phyloP scores from a whole-genome alignment of 441 rosid genomes.

The Theobroma grandiflorum region DNA sequence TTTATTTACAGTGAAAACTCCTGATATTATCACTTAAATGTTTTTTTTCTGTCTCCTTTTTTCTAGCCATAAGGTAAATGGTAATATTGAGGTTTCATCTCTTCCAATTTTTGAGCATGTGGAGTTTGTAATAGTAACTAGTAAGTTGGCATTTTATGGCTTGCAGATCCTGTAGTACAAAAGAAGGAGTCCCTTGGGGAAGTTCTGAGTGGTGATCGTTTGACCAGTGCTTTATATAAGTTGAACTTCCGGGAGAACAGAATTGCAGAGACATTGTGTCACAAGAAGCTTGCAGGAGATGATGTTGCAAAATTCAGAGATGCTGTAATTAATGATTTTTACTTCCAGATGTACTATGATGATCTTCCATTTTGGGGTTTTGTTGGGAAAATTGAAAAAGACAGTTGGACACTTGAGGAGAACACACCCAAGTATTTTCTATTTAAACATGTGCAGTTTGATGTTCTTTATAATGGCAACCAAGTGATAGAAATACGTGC shows the following conservation, averaged over 20 bases:
- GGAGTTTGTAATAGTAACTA: conserved; percentile 27
- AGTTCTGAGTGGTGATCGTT: conserved; percentile 80
- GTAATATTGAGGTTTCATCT: not conserved
- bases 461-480: conserved; percentile 65
- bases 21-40: not conserved
- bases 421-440: conserved; percentile 56
- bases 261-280: conserved; percentile 47
- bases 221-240: conserved; percentile 58
- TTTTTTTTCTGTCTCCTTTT: not conserved
- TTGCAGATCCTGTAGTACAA: conserved; percentile 60
- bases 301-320: conserved; percentile 63
- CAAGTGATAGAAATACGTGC: conserved; percentile 60
- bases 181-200: conserved; percentile 79
- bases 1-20: not conserved
- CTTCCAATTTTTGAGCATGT: conserved; percentile 20
- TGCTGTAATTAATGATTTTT: conserved; percentile 66
- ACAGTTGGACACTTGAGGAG: conserved; percentile 40
- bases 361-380: conserved; percentile 96
- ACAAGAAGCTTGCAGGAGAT: conserved; percentile 52
- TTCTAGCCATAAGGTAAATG: not conserved
- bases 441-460: conserved; percentile 72
- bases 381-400: conserved; percentile 75
- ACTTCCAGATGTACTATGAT: conserved; percentile 87
- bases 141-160: conserved; percentile 24
- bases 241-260: conserved; percentile 65